These are phyloP conservation scores for Barnettozyma sucrosica DNA, from an alignment of 805 yeast genomes.

Conservation along the genomic window DNA sequence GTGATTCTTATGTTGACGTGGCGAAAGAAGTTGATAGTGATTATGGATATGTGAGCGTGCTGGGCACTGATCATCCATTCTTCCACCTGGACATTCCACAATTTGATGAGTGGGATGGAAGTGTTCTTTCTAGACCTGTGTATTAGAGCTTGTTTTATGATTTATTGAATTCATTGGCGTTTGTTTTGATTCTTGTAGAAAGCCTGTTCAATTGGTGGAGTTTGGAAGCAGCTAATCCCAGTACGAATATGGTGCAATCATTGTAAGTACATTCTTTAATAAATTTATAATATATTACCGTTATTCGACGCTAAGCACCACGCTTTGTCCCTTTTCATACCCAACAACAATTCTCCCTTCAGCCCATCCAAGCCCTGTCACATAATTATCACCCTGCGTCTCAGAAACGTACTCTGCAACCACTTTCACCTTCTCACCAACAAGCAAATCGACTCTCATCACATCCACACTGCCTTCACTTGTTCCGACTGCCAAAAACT, in stretches of 20 bases:
- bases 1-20: slow-evolving; percentile 21
- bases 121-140: not conserved
- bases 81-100: slow-evolving; percentile 74
- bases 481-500: slow-evolving; percentile 57
- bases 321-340: slow-evolving; percentile 3
- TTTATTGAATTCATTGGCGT: not conserved
- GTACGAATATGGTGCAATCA: no score
- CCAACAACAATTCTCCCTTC: not conserved
- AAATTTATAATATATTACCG: not conserved
- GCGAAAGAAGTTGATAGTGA: slow-evolving; percentile 21
- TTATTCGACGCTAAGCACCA: not conserved
- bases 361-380: slow-evolving; percentile 8
- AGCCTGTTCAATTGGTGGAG: no score
- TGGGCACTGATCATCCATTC: slow-evolving; percentile 63
- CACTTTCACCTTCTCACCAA: slow-evolving; percentile 12
- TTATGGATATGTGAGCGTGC: slow-evolving; percentile 44
- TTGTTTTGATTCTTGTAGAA: not conserved
- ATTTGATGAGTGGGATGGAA: slow-evolving; percentile 18
- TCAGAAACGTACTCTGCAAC: slow-evolving; percentile 18
- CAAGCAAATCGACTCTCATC: slow-evolving; percentile 36
- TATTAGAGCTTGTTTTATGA: not conserved
- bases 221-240: no score
- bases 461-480: slow-evolving; percentile 53
- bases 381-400: slow-evolving; percentile 2
- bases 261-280: not conserved